A percentile compares a stretch with the other conserved stretches of the same genome.
Conservation (phyloP, 495 filamentous ascomycete genomes). For the Saxispiralis lemnorum region DNA sequence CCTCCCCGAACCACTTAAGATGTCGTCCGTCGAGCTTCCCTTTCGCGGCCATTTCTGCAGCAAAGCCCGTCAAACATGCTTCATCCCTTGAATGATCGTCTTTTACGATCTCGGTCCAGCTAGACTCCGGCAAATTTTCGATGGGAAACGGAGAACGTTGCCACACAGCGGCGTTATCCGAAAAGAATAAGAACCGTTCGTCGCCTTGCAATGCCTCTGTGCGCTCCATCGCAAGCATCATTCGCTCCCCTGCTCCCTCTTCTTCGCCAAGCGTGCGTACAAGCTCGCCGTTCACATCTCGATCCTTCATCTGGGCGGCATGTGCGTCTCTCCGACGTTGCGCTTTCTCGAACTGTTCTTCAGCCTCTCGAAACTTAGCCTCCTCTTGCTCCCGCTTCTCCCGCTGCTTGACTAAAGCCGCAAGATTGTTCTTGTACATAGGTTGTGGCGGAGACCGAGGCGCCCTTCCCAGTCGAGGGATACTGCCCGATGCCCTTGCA, state of each 20-base stretch:
- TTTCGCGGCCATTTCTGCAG: conserved; percentile 4
- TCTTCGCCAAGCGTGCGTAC: conserved; percentile 3
- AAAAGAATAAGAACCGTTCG: conserved; percentile 10
- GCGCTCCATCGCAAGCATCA: conserved; percentile 12
- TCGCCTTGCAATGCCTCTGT: conserved; percentile 14
- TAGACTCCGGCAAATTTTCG: conserved; percentile 1
- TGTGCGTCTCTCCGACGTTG: conserved; percentile 1
- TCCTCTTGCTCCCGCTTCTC: conserved; percentile 5
- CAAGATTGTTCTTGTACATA: conserved; percentile 11
- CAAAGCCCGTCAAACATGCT: conserved; percentile 13
- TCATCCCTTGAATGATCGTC: conserved; percentile 4
- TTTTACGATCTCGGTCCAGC: conserved; percentile 3
- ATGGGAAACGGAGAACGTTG: conserved; percentile 3
- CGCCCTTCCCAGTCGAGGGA: background rate
- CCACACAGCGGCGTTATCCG: no score
- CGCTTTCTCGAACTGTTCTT: conserved; percentile 3
- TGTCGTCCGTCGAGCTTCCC: background rate
- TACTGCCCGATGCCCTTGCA: no score
- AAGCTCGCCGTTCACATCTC: background rate
- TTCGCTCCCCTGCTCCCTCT: conserved; percentile 10
- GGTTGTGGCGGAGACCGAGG: conserved; percentile 1
- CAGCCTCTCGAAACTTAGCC: conserved; percentile 3
- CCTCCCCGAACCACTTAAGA: conserved; percentile 3
- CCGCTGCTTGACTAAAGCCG: conserved; percentile 8
- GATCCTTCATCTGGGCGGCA: background rate